Base-by-base conservation (phyloP, 2,329 filamentous ascomycete genomes). In the Xylaria sp. region DNA sequence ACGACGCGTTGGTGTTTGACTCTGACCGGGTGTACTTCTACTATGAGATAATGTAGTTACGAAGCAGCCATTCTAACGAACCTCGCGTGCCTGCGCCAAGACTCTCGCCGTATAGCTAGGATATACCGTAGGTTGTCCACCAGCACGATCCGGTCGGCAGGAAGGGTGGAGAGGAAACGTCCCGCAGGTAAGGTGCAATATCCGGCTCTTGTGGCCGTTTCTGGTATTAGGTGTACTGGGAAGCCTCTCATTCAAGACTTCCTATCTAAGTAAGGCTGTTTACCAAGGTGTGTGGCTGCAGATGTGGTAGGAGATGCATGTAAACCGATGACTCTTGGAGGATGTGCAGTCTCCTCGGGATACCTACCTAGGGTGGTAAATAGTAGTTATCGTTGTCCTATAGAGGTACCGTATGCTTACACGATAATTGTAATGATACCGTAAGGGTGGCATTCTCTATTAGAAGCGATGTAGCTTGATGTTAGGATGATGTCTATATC, bases 381-480 rank as follows among this genome's bases (percentile, higher is more conserved):
- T 13, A 27, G 59, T 45, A 36, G 49, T 60, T 33, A 33, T 31
- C 44, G 22, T 42, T 29, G 33, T 25, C 31, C 39, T 55, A 42
- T 20, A 44, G 49, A 59, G 55, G 15, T 51, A 31, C 36, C n/a
- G 5, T 38, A n/a, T 60, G 47, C 55, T 67, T 59, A 63, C 60
- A 63, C 49, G 49, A 67, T 49, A 38, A 59, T 63, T 60, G 39
- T 22, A 51, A 59, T 55, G 39, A 57, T 54, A 58, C 39, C 10
- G 59, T 63, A 63, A 67, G 31, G 58, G 60, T 67, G 27, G 64
- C 56, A 63, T 59, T 33, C 25, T 54, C 38, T 31, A 38, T 25
- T 56, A 20, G 36, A 20, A 31, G 25, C 33, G 6, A 67, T 60
- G 64, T 27, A 53, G 25, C 49, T 58, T 50, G 42, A 63, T 42